Evolutionary conservation across 495 filamentous ascomycete genomes (phyloP).

Genomic region (Penicillium longicatenatum): DNA sequence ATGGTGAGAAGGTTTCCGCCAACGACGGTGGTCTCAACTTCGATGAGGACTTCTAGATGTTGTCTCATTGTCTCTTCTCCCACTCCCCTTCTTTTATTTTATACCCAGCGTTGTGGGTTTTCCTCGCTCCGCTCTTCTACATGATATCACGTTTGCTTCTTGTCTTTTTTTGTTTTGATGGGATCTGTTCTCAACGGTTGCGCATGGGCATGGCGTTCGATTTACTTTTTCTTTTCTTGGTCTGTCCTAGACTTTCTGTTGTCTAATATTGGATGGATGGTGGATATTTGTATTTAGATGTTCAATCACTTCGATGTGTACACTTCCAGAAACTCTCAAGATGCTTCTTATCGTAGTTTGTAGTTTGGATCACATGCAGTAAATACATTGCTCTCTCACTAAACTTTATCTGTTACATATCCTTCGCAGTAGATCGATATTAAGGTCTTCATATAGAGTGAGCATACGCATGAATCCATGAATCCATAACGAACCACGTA

Average conservation of each 20-base stretch:
- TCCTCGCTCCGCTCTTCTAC: slow-evolving; percentile 17
- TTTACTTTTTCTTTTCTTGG: slow-evolving; percentile 26
- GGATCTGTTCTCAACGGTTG: slow-evolving; percentile 33
- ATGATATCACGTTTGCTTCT: slow-evolving; percentile 29
- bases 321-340: not conserved
- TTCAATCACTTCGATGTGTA: slow-evolving; percentile 19
- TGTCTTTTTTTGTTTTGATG: slow-evolving; percentile 37
- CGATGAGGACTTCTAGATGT: slow-evolving; percentile 91
- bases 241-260: slow-evolving; percentile 22
- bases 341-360: not conserved
- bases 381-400: too few species aligned
- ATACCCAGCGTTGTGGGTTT: slow-evolving; percentile 27
- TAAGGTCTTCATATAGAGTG: not conserved
- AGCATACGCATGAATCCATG: not conserved
- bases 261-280: slow-evolving; percentile 31
- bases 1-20: slow-evolving; percentile 55
- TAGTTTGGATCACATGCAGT: too few species aligned
- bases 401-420: too few species aligned
- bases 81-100: slow-evolving; percentile 30
- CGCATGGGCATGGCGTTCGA: slow-evolving; percentile 47
- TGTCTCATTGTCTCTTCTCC: slow-evolving; percentile 24
- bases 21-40: slow-evolving; percentile 79
- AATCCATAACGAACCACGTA: slow-evolving; percentile 13
- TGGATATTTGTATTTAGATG: slow-evolving; percentile 34
- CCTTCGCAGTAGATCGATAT: too few species aligned